Base-by-base conservation (phyloP, 805 yeast genomes). In the Sugiyamaella marilandica region DNA sequence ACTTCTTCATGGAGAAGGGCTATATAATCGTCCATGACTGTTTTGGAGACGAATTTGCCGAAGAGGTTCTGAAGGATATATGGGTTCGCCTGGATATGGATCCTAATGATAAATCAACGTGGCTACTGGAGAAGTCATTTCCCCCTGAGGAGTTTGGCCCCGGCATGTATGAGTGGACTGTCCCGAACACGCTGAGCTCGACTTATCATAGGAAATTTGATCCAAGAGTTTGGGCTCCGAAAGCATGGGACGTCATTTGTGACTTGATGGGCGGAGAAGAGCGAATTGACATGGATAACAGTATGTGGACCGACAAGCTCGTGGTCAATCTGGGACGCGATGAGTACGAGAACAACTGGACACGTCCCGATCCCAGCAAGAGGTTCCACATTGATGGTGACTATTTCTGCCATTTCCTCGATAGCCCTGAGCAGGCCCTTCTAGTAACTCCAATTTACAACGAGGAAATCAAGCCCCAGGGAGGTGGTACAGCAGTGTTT, bases 221-320 rank as follows among this genome's bases (percentile, higher is more conserved):
- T 14, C 32, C 34, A 11, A 16, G 34, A 29, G 24, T 18, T 3
- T 43, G 32, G 32, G 43, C 50, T 4, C 50, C 50, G 7, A 16
- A 24, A 34, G 50, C 50, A 21, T 46, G 50, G 50, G 31, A 34
- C 11, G 50, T 18, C 10, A 46, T 46, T 34, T 35, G 41, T 16
- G 50, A 46, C 13, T 21, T 46, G 31, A 19, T 46, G 29, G 50
- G 49, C 41, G 47, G 48, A n/a, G 50, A 46, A 21, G 43, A 39
- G 5, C 29, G 50, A 46, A 46, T 46, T 21, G 37, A 34, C 34
- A 16, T 18, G 13, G 50, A 19, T 10, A 34, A 34, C 16, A 34
- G 29, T 5, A 31, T 29, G 31, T 46, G 50, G 50, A 34, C 31
- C 14, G 50, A 46, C 24, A 31, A 32, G 41, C 34, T 46, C n/a